Evolutionary conservation across 2,329 filamentous ascomycete species (phyloP), one percentile per base, ranked within the genome.

Genomic region (Colletotrichum acutatum): DNA sequence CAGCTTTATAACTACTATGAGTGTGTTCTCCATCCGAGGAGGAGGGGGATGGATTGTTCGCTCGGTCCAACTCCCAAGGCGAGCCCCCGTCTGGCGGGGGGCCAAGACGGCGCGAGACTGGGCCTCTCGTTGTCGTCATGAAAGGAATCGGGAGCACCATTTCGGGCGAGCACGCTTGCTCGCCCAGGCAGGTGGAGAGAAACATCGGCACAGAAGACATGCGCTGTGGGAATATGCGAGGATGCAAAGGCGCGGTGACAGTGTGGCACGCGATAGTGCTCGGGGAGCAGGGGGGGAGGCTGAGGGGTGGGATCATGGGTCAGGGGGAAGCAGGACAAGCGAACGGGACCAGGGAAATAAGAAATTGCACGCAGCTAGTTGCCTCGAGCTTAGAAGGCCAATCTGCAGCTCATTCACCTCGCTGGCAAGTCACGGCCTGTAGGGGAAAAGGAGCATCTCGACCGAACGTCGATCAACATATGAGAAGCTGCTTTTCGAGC

Each of bases 171-270:
- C 54, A 56, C 67, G 60, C 67, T 66, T 73, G 67, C 71, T 66
- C 34, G 46, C 54, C 56, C 56, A 58, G 67, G 71, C 60, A 73
- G 67, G 71, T 71, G 71, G 61, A 65, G 28, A 32, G 64, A 30
- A 16, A 34, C 22, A 37, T 30, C 16, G 26, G 24, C 64, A 26
- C 54, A 24, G 37, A 53, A 24, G 32, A 16, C 19, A 54, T 11
- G 30, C 19, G 30, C 46, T 7, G 5, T n/a, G 57, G 24, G 58
- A 53, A 24, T 57, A 22, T 58, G 68, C 28, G 49, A 68, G 64
- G 28, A 56, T 60, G 42, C 54, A 61, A 37, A 60, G 28, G 7
- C 61, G 67, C 53, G 19, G 61, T 58, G 49, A 32, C 49, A 54
- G 52, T 56, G 57, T 62, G 69, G 57, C 69, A 72, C 42, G 62